Evolutionary conservation across 768 basidiomycete species (phyloP).

Genomic region (Hygrophorus pudorinus): DNA sequence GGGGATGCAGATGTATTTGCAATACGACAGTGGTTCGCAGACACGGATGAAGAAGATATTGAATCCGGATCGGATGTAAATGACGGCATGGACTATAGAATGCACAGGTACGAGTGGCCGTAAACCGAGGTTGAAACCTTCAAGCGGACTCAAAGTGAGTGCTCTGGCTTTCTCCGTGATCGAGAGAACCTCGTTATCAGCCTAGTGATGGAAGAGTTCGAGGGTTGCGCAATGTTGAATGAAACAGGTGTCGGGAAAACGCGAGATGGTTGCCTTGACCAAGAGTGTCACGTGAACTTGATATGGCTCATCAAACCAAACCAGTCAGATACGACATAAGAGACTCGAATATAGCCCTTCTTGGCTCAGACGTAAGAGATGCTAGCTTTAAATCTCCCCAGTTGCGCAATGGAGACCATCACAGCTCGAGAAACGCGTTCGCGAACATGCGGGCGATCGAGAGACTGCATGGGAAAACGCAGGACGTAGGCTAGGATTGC

Average conservation of each 20-base stretch:
- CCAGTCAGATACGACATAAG: constrained; percentile 45
- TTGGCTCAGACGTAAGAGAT: constrained; percentile 48
- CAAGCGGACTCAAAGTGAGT: too few species aligned
- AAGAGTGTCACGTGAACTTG: neutral
- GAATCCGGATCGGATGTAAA: neutral
- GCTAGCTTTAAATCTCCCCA: neutral
- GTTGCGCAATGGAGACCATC: neutral
- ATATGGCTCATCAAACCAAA: constrained; percentile 37
- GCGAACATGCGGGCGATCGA: constrained; percentile 39
- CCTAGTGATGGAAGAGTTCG: neutral
- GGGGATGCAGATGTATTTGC: constrained; percentile 47
- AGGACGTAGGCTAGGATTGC: constrained; percentile 31
- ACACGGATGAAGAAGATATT: neutral
- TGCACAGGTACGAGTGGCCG: too few species aligned
- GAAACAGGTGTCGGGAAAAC: too few species aligned
- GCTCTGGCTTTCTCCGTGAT: too few species aligned
- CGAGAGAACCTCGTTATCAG: neutral
- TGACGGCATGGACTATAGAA: neutral
- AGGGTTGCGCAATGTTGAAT: neutral
- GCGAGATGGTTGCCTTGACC: neutral
- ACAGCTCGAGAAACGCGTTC: constrained; percentile 48
- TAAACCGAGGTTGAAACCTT: too few species aligned
- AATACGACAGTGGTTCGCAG: constrained; percentile 24
- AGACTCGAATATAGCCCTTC: constrained; percentile 52
- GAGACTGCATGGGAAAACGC: constrained; percentile 43